A percentile compares a stretch with the other conserved stretches of the same genome.
phyloP scores from a whole-genome alignment of 2,329 filamentous ascomycete species.

The Arthrobotrys musiformis region DNA sequence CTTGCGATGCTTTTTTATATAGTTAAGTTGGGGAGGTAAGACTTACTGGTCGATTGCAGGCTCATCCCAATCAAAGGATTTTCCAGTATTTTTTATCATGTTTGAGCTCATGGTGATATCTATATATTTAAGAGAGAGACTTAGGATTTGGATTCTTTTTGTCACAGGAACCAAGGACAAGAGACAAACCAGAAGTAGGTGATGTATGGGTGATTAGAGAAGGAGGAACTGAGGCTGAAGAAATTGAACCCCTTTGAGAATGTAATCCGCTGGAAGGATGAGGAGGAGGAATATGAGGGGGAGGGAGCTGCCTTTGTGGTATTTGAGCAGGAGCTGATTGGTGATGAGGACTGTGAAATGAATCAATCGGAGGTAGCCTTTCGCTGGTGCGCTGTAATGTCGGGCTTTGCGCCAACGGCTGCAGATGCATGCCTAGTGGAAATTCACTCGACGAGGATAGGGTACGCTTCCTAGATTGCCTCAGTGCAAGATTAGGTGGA shows the following conservation, averaged over 20 bases:
- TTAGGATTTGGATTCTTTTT: slow-evolving; percentile 60
- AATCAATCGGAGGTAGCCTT: slow-evolving; percentile 60
- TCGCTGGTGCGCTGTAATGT: slow-evolving; percentile 57
- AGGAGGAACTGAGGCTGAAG: slow-evolving; percentile 52
- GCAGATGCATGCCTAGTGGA: slow-evolving; percentile 58
- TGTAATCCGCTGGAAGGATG: slow-evolving; percentile 57
- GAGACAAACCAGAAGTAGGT: slow-evolving; percentile 58
- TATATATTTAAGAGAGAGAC: slow-evolving; percentile 59
- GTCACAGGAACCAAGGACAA: slow-evolving; percentile 51
- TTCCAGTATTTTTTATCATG: slow-evolving; percentile 58
- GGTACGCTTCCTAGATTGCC: slow-evolving; percentile 64
- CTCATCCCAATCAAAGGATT: slow-evolving; percentile 65
- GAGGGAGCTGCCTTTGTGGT: slow-evolving; percentile 58
- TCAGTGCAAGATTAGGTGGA: slow-evolving; percentile 56
- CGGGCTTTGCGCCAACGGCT: slow-evolving; percentile 58
- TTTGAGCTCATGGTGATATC: slow-evolving; percentile 59
- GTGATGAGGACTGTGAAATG: slow-evolving; percentile 59
- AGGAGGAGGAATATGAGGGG: slow-evolving; percentile 60
- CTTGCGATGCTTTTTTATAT: not conserved
- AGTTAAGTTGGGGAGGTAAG: not conserved
- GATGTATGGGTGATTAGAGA: slow-evolving; percentile 57
- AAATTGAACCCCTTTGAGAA: slow-evolving; percentile 55
- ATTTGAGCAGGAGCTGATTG: slow-evolving; percentile 59
- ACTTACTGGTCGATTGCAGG: slow-evolving; percentile 63
- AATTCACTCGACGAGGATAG: slow-evolving; percentile 63